Evolutionary conservation across 116 monocot species (phyloP), one percentile per base, ranked within the genome.

Genomic region (Cymodocea nodosa): DNA sequence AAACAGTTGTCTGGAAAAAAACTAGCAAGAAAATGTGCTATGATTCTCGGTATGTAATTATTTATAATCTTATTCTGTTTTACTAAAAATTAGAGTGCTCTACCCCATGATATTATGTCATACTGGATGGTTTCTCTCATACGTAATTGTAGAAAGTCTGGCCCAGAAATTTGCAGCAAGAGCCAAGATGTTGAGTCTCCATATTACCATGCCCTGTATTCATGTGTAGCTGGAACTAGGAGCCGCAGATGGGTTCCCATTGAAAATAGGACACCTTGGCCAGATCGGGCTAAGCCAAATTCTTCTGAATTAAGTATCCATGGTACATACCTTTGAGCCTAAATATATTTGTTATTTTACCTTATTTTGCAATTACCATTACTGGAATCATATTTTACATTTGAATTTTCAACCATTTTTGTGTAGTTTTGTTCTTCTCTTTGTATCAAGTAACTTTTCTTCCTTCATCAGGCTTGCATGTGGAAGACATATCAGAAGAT

Each of bases 1-100:
- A 97, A 75, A 97, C 91, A 19, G 63, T 88, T 73, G 78, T 97
- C 51, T 97, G 97, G 97, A 97, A 82, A 65, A 97, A 97, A 70
- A 80, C 81, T 8, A 88, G 68, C 62, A 86, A 78, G 70, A 85
- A 70, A 67, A 80, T 80, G 68, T 91, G 88, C 57, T 87, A 97
- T 71, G 78, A 24, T 67, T 79, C 71, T 50, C 66, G 90, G 95
- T 95, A 77, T 23, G 73, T 17, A 61, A 14, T 14, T 58, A 60
- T 25, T 35, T 0, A 10, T 35, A 14, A 14, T 6, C 15, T 59
- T n/a, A 34, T 22, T 63, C 20, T 54, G 11, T 63, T 55, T 8
- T 20, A 22, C 18, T 6, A 13, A 44, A 64, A 64, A 64, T 37
- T 64, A 9, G 34, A 19, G 17, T 15, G 6, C 34, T 64, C 12